phyloP scores from a whole-genome alignment of 2,329 filamentous ascomycete genomes.

The Ophiostoma sp. region DNA sequence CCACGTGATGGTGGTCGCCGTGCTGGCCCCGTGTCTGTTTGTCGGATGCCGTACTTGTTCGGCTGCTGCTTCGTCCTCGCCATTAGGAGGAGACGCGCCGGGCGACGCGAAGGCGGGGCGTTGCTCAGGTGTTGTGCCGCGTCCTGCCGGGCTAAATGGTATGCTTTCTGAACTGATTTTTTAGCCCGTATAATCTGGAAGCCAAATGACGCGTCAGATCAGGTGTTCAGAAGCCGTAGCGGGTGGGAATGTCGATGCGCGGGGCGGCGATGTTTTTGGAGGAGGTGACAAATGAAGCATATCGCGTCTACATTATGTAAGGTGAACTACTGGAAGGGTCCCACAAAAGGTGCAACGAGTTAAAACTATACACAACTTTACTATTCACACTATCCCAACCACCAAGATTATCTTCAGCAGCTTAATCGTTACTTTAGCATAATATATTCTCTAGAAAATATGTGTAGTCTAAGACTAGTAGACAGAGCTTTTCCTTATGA shows the following conservation, averaged over 20 bases:
- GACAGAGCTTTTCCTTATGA: too few relatives aligned
- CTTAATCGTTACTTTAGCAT: too few relatives aligned
- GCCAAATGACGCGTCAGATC: neutral
- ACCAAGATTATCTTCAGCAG: neutral
- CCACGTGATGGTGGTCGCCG: neutral
- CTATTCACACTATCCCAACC: neutral
- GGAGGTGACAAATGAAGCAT: neutral
- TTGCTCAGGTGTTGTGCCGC: neutral
- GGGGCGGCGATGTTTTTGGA: neutral
- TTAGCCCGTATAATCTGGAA: too few relatives aligned
- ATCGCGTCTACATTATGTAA: neutral
- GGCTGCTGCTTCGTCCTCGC: slow-evolving; percentile 9
- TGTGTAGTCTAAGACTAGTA: too few relatives aligned
- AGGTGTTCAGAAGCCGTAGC: neutral
- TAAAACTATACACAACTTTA: too few relatives aligned
- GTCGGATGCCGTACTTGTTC: neutral
- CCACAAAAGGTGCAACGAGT: neutral
- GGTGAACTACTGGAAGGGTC: neutral
- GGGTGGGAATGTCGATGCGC: neutral
- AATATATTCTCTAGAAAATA: too few relatives aligned
- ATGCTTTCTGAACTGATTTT: neutral
- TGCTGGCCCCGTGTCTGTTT: neutral
- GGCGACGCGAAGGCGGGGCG: neutral
- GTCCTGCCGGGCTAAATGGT: neutral
- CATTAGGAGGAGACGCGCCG: slow-evolving; percentile 5